Evolutionary conservation across 257 asterid species (phyloP).

Genomic region (Solanum sitiens): DNA sequence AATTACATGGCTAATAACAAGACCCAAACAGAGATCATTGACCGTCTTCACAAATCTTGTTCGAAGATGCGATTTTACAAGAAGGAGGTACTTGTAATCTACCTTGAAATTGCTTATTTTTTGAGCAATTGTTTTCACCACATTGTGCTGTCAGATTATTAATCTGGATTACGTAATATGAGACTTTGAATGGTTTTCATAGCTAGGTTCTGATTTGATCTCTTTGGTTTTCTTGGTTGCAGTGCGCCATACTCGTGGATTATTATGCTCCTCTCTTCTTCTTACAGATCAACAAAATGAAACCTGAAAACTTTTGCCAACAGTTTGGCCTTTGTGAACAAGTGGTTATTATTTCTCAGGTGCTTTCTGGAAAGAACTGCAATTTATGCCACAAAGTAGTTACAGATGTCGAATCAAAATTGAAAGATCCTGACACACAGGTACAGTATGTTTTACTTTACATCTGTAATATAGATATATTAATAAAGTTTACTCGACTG

Average conservation of each 20-base stretch:
- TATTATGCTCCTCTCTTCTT: constrained; percentile 83
- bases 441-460: constrained; percentile 14
- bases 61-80: constrained; percentile 48
- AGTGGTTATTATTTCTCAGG: constrained; percentile 18
- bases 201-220: not conserved
- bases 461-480: too few relatives aligned
- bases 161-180: not conserved
- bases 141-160: not conserved
- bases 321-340: constrained; percentile 55
- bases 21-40: constrained; percentile 58
- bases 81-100: constrained; percentile 43
- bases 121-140: not conserved
- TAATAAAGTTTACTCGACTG: not conserved
- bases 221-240: constrained; percentile 12
- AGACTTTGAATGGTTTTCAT: not conserved
- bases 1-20: constrained; percentile 51
- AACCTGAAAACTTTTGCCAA: constrained; percentile 52
- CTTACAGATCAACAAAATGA: constrained; percentile 43
- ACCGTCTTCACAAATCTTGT: constrained; percentile 64
- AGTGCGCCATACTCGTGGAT: constrained; percentile 82
- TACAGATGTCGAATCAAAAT: constrained; percentile 55
- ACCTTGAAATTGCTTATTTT: not conserved
- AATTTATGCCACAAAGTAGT: constrained; percentile 59
- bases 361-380: constrained; percentile 46
- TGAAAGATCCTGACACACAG: constrained; percentile 91